A percentile compares a stretch with the other conserved stretches of the same genome.
phyloP scores from a whole-genome alignment of 495 filamentous ascomycete genomes.

The Aspergillus ellipticus region DNA sequence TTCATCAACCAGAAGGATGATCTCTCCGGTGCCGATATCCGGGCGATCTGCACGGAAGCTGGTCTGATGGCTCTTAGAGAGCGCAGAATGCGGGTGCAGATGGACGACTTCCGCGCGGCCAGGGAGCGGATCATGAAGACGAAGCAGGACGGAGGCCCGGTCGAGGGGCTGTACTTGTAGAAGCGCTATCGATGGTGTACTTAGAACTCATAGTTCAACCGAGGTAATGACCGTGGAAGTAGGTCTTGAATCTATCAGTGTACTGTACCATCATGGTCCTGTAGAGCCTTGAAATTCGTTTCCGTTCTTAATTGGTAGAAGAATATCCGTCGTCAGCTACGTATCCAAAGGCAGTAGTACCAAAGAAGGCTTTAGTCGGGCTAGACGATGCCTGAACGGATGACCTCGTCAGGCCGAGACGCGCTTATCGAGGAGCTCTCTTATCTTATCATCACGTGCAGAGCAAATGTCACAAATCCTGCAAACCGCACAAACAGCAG shows the following conservation, averaged over 20 bases:
- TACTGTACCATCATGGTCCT: neutral
- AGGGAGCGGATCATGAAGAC: constrained; percentile 96
- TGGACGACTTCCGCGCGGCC: constrained; percentile 94
- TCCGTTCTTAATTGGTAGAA: too few species aligned
- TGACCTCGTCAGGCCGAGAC: neutral
- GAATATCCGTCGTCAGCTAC: too few species aligned
- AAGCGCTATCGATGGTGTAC: constrained; percentile 12
- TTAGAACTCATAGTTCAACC: constrained; percentile 9
- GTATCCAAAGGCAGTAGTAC: too few species aligned
- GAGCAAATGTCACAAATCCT: constrained; percentile 40
- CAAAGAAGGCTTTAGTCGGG: too few species aligned
- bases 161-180: constrained; percentile 97
- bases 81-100: constrained; percentile 95
- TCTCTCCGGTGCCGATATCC: constrained; percentile 95
- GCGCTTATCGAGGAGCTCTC: neutral
- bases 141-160: constrained; percentile 94
- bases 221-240: constrained; percentile 3
- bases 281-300: too few species aligned
- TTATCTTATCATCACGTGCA: constrained; percentile 7
- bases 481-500: constrained; percentile 20
- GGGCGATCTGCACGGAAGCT: constrained; percentile 97
- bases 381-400: too few species aligned
- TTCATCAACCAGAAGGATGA: constrained; percentile 99
- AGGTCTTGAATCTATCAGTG: constrained; percentile 11
- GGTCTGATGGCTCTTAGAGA: constrained; percentile 93